Evolutionary conservation across 305 asterid species (phyloP).

Genomic region (Solanum hybrid): DNA sequence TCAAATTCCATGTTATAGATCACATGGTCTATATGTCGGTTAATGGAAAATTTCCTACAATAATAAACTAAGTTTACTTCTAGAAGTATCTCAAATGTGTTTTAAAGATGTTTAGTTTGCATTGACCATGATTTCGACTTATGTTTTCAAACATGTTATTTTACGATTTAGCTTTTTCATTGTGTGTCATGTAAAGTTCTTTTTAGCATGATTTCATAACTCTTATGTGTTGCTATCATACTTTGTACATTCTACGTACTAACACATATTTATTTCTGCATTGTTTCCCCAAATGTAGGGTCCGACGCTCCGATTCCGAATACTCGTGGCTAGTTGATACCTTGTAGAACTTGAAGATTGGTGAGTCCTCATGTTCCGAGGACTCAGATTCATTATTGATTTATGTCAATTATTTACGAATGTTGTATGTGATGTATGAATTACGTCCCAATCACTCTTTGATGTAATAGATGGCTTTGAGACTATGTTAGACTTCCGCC

Average conservation of each 20-base stretch:
- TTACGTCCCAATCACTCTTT: not conserved
- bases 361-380: not conserved
- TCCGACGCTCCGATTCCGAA: not conserved
- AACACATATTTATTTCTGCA: not conserved
- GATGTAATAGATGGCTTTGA: not conserved
- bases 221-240: not conserved
- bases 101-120: not conserved
- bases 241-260: not conserved
- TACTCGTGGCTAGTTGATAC: not conserved
- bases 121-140: not conserved
- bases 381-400: too few species aligned
- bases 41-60: not conserved
- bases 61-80: not conserved
- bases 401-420: not conserved
- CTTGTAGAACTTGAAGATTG: not conserved
- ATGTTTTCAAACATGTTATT: not conserved
- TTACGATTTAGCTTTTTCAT: not conserved
- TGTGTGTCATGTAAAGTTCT: not conserved
- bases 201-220: not conserved
- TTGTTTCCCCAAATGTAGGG: not conserved
- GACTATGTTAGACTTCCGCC: not conserved
- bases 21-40: not conserved
- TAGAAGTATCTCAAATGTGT: not conserved
- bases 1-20: not conserved
- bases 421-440: not conserved